Conservation (phyloP, 1,284 basidiomycete species). For the Leccinum cinnamomeum region DNA sequence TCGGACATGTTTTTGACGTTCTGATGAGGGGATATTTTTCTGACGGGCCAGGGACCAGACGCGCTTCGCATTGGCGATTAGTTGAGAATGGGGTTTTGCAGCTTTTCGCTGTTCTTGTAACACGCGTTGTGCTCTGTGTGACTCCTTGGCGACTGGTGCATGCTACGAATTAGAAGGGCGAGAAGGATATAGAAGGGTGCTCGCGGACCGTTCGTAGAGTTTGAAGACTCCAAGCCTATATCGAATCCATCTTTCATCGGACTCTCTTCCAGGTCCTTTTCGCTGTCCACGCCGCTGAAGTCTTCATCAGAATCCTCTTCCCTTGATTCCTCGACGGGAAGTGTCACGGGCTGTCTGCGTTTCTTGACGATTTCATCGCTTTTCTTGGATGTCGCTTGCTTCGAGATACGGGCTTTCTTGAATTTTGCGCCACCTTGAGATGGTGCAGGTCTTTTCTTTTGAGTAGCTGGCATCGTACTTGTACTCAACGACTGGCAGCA, state of each 20-base stretch:
- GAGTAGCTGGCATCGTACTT: constrained; percentile 26
- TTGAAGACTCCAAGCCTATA: constrained; percentile 29
- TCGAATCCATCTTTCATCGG: constrained; percentile 22
- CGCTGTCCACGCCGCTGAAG: constrained; percentile 31
- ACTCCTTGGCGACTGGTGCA: constrained; percentile 54
- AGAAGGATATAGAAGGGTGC: neutral
- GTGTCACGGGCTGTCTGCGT: constrained; percentile 56
- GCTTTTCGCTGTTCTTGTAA: constrained; percentile 67
- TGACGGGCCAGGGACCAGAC: constrained; percentile 81
- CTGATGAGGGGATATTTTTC: constrained; percentile 68
- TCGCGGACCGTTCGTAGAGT: constrained; percentile 56
- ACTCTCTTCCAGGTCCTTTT: constrained; percentile 23
- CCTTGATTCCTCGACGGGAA: constrained; percentile 34
- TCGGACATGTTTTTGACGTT: constrained; percentile 71
- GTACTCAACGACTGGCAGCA: neutral
- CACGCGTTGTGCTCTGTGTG: constrained; percentile 65
- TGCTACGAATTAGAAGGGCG: constrained; percentile 7
- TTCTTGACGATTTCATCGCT: constrained; percentile 40
- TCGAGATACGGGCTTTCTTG: constrained; percentile 51
- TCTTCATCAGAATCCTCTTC: constrained; percentile 36
- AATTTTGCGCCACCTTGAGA: constrained; percentile 47
- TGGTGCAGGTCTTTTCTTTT: constrained; percentile 51
- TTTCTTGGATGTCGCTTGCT: constrained; percentile 28
- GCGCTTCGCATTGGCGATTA: constrained; percentile 73
- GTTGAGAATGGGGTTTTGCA: constrained; percentile 73